Percentiles rank a stretch among this genome's conserved stretches.
Conservation (phyloP, 306 rosid species). For the Inga laurina region DNA sequence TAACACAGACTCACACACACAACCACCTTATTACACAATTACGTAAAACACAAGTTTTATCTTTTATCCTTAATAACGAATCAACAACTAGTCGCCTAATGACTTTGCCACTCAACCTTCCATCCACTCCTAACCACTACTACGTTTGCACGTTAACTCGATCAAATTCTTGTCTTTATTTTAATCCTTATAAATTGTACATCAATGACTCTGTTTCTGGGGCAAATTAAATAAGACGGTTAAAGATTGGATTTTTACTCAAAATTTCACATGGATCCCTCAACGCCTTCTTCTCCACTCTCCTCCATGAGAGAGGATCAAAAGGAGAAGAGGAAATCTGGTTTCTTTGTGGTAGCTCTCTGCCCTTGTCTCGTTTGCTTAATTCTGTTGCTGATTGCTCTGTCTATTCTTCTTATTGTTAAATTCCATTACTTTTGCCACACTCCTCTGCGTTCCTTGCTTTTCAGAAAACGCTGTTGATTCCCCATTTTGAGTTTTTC, state of each 20-base stretch:
- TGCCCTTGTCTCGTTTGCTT: conserved; percentile 86
- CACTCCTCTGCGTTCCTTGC: conserved; percentile 66
- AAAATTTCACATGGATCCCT: too few relatives aligned
- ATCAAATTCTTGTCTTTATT: neutral
- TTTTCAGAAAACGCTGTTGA: conserved; percentile 60
- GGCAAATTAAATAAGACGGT: conserved; percentile 23
- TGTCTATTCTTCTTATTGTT: conserved; percentile 58
- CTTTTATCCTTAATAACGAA: neutral
- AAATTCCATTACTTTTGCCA: conserved; percentile 81
- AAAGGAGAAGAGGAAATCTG: conserved; percentile 43
- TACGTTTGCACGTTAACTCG: neutral
- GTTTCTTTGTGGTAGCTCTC: conserved; percentile 66
- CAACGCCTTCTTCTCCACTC: too few relatives aligned
- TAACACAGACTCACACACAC: too few relatives aligned
- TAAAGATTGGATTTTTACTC: neutral
- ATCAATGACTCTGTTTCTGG: conserved; percentile 44
- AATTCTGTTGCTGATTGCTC: conserved; percentile 52
- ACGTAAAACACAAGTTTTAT: neutral
- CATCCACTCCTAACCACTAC: neutral
- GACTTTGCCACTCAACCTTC: neutral
- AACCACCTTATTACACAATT: neutral
- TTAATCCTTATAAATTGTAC: conserved; percentile 46
- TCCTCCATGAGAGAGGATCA: neutral
- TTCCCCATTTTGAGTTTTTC: conserved; percentile 16
- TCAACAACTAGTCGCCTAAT: neutral